These are phyloP conservation scores for Globisporangium acanthophoron DNA, from an alignment of 352 stramenopile genomes.

Conservation along the genomic window DNA sequence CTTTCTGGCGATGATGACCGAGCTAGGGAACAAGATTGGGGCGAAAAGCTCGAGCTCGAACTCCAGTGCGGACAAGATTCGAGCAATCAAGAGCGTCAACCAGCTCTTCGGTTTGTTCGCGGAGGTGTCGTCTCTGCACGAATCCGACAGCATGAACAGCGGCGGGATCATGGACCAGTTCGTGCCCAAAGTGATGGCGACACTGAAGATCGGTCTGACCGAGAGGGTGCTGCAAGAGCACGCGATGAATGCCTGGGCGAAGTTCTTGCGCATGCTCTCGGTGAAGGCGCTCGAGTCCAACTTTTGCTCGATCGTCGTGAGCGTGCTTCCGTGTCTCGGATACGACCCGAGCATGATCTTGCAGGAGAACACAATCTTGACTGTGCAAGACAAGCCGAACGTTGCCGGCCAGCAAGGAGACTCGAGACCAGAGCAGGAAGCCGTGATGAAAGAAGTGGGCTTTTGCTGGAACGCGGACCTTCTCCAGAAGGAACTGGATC, in stretches of 20 bases:
- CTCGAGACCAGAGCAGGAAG: neutral
- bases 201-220: conserved; percentile 68
- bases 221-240: conserved; percentile 51
- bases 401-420: neutral
- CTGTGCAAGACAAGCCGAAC: conserved; percentile 15
- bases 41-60: conserved; percentile 25
- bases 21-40: conserved; percentile 61
- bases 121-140: conserved; percentile 11
- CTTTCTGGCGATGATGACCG: conserved; percentile 82
- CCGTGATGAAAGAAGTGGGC: conserved; percentile 8
- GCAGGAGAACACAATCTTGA: neutral
- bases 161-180: conserved; percentile 70
- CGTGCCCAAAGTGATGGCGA: conserved; percentile 88
- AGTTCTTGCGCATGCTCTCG: conserved; percentile 77
- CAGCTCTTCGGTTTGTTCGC: conserved; percentile 64
- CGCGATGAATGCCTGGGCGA: conserved; percentile 68
- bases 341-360: conserved; percentile 37
- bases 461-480: conserved; percentile 37
- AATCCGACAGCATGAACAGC: conserved; percentile 19
- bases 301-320: conserved; percentile 85
- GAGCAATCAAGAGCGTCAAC: conserved; percentile 72
- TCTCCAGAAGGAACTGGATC: conserved; percentile 12
- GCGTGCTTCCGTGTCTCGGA: conserved; percentile 67
- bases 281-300: conserved; percentile 78
- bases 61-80: conserved; percentile 33